Conservation (phyloP, 1,284 basidiomycete genomes). For the Retiboletus fuscus region DNA sequence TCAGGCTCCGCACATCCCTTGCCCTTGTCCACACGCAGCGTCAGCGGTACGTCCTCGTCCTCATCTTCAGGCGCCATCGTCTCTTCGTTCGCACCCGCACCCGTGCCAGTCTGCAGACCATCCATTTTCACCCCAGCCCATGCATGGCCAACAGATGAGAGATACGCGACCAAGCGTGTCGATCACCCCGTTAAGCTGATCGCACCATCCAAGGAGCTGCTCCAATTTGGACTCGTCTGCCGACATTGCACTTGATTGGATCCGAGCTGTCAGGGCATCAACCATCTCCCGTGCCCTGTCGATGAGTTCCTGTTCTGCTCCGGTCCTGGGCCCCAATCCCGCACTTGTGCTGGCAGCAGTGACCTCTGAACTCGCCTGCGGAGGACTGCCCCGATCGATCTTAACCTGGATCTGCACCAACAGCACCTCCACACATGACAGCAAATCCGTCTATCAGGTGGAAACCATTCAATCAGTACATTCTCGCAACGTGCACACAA, state of each 20-base stretch:
- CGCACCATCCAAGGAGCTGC: conserved; percentile 77
- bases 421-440: conserved; percentile 59
- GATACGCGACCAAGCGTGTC: conserved; percentile 51
- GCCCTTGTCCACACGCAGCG: conserved; percentile 78
- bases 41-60: conserved; percentile 58
- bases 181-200: conserved; percentile 69
- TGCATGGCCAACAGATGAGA: conserved; percentile 53
- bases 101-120: conserved; percentile 8
- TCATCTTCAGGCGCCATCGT: conserved; percentile 40
- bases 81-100: conserved; percentile 5
- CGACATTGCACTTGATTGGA: conserved; percentile 62
- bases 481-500: neutral
- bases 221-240: conserved; percentile 71
- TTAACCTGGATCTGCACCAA: conserved; percentile 59
- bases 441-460: conserved; percentile 21
- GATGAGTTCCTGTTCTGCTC: conserved; percentile 50
- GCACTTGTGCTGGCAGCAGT: neutral
- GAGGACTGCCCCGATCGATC: conserved; percentile 40
- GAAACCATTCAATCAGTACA: neutral
- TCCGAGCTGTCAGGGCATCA: conserved; percentile 64
- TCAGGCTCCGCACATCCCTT: conserved; percentile 76
- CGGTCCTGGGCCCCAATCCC: neutral
- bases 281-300: conserved; percentile 65
- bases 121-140: conserved; percentile 61
- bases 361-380: neutral